Base-by-base conservation (phyloP, 108 stramenopile genomes). In the Cyclotella choctawhatcheeana region DNA sequence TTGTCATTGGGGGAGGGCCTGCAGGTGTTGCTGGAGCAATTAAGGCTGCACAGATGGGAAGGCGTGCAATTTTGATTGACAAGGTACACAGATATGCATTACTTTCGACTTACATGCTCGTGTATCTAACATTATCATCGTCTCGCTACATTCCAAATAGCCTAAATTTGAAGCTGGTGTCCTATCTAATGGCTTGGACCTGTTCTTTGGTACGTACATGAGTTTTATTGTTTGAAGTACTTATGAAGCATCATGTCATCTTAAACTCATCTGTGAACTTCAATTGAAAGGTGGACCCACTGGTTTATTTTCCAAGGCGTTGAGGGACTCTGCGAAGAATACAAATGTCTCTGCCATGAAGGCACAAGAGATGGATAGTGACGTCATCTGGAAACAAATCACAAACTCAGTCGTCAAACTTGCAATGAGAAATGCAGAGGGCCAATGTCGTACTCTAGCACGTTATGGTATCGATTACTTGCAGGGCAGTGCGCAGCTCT, bases 1-100 rank as follows among this genome's bases (percentile, higher is more conserved):
- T 95, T 43, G 84, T 84, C 8, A 77, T 86, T 20, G 86, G 88
- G 5, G 86, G 89, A 17, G 93, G 93, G 44, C 77, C 85, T 5
- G 87, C 86, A 0, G 93, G 93, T 7, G 53, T 95, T 16, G 88
- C 89, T 13, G 86, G 88, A 40, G 87, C 89, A 22, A 52, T 67
- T 34, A 67, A 67, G 14, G 65, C 51, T 1, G 65, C 65, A 5
- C 65, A 67, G 21, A 67, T 67, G 65, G 65, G 65, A 18, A 63
- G 71, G 17, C 62, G 65, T 47, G 74, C 58, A 7, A 29, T 58
- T 25, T 8, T 75, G 0, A 59, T 75, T 26, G 74, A 75, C 51
- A 55, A 52, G 8, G 37, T 40, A 12, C n/a, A n/a, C n/a, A n/a
- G n/a, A n/a, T n/a, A n/a, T n/a, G n/a, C n/a, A 12, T 40, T 40